Conservation (phyloP, 1,139 yeast genomes). For the Magnusiomyces suaveolens region DNA sequence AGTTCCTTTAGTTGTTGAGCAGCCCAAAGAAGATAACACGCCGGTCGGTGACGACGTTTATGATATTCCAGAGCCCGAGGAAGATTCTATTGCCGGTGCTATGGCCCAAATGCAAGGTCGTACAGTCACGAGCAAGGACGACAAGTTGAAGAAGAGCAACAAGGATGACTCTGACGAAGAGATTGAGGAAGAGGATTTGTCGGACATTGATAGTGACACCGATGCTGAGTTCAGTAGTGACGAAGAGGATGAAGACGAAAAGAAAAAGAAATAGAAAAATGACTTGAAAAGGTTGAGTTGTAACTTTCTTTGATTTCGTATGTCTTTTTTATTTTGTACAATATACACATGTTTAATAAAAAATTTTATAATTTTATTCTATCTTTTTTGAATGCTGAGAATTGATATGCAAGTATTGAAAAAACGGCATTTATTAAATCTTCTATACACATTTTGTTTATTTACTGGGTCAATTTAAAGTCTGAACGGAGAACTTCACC, state of each 20-base stretch:
- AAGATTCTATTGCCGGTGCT: constrained; percentile 64
- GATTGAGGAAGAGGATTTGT: constrained; percentile 12
- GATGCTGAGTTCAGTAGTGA: constrained; percentile 14
- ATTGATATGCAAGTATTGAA: not conserved
- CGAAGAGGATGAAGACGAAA: constrained; percentile 12
- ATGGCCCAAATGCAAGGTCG: constrained; percentile 45
- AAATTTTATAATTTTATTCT: no score
- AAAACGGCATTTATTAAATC: not conserved
- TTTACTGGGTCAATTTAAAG: constrained; percentile 18
- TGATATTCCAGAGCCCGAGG: constrained; percentile 48
- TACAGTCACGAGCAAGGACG: constrained; percentile 37
- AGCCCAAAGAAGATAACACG: constrained; percentile 27
- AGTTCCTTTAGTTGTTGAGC: constrained; percentile 33
- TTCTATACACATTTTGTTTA: not conserved
- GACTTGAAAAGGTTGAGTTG: not conserved
- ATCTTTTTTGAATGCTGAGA: not conserved
- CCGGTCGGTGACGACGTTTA: constrained; percentile 24
- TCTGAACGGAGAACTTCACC: constrained; percentile 44
- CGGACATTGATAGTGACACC: constrained; percentile 15
- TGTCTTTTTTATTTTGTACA: no score
- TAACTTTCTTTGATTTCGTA: not conserved
- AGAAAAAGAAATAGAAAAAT: constrained; percentile 1
- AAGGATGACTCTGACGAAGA: constrained; percentile 23
- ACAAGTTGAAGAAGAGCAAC: constrained; percentile 22
- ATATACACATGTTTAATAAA: no score